phyloP scores from a whole-genome alignment of 2,329 filamentous ascomycete species.

The Geosmithia morbida region DNA sequence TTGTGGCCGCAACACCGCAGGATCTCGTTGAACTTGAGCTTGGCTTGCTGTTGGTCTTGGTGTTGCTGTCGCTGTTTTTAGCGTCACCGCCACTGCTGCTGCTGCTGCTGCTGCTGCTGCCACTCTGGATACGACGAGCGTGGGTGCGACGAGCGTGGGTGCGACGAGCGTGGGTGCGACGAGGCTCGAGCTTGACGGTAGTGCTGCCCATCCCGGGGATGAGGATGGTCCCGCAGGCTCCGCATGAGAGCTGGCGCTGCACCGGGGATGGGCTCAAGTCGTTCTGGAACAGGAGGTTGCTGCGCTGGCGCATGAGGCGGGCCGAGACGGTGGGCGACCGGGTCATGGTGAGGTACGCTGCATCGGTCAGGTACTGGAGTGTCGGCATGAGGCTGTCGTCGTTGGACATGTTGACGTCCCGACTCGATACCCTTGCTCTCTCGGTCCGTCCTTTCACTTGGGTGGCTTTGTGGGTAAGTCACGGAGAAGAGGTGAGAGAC shows the following conservation, averaged over 20 bases:
- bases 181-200: conserved; percentile 20
- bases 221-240: conserved; percentile 46
- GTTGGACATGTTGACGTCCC: neutral
- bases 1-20: too few species aligned
- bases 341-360: conserved; percentile 39
- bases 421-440: neutral
- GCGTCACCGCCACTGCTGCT: too few species aligned
- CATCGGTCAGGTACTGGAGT: conserved; percentile 37
- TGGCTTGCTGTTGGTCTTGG: neutral
- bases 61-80: too few species aligned
- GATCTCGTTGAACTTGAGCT: too few species aligned
- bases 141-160: neutral
- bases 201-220: conserved; percentile 30
- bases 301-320: conserved; percentile 40
- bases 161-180: neutral
- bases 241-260: conserved; percentile 41
- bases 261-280: conserved; percentile 26
- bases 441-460: neutral
- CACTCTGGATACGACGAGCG: neutral
- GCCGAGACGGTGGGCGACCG: conserved; percentile 42
- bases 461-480: too few species aligned
- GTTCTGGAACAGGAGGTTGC: conserved; percentile 31
- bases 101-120: neutral
- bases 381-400: conserved; percentile 6
- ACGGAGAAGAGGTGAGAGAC: too few species aligned